Conservation (phyloP, 2,329 filamentous ascomycete species). For the Aspergillus costaricaensis region DNA sequence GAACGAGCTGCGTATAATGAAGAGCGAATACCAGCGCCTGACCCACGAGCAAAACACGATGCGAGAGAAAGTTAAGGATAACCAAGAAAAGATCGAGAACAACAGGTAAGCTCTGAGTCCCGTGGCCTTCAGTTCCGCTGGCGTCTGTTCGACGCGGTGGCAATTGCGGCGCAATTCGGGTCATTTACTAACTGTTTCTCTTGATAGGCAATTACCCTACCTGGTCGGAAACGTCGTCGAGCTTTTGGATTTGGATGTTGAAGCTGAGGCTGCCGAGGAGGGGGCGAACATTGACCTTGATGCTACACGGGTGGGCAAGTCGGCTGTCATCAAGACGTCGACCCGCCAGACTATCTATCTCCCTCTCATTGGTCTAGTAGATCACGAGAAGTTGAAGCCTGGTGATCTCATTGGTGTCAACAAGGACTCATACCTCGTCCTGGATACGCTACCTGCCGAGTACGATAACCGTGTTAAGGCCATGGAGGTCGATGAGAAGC, state of each 20-base stretch:
- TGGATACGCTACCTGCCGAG: conserved; percentile 94
- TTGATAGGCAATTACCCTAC: conserved; percentile 85
- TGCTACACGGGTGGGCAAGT: conserved; percentile 94
- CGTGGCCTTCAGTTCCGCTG: neutral
- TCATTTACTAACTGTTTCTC: conserved; percentile 10
- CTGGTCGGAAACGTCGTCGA: conserved; percentile 98
- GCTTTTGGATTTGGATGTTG: conserved; percentile 92
- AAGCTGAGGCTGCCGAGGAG: conserved; percentile 92
- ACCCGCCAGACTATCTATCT: conserved; percentile 98
- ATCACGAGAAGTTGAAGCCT: conserved; percentile 91
- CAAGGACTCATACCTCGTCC: conserved; percentile 96
- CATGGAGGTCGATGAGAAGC: conserved; percentile 99
- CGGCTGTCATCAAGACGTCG: conserved; percentile 98
- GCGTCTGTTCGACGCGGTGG: conserved; percentile 6
- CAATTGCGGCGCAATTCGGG: conserved; percentile 1
- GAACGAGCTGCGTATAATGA: conserved; percentile 98
- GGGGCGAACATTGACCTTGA: conserved; percentile 98
- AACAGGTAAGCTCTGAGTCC: conserved; percentile 68
- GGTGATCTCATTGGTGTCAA: conserved; percentile 97
- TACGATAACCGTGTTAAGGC: conserved; percentile 99
- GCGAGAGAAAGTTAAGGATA: conserved; percentile 99
- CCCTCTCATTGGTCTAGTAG: conserved; percentile 92
- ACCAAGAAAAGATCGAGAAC: conserved; percentile 97
- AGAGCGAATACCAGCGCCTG: conserved; percentile 91
- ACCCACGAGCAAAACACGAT: conserved; percentile 94